Conservation (phyloP, 1,284 basidiomycete species). For the Tilletia indica region DNA sequence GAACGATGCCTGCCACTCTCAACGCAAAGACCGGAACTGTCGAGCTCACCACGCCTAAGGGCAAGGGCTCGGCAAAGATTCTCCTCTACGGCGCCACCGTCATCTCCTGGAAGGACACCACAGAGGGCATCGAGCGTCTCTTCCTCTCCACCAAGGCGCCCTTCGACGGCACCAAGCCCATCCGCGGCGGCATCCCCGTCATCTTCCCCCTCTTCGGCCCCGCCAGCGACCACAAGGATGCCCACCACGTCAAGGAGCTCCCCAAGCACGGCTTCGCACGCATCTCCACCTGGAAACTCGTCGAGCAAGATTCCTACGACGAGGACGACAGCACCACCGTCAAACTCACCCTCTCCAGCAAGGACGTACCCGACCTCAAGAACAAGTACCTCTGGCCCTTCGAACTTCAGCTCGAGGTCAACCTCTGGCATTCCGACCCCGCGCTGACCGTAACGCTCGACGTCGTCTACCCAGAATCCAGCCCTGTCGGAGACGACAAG, state of each 20-base stretch:
- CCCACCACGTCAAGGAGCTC: slow-evolving; percentile 30
- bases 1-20: slow-evolving; percentile 6
- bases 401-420: slow-evolving; percentile 17
- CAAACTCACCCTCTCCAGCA: slow-evolving; percentile 31
- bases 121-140: slow-evolving; percentile 37
- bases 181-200: slow-evolving; percentile 47
- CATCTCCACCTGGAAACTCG: slow-evolving; percentile 34
- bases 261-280: slow-evolving; percentile 45
- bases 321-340: slow-evolving; percentile 32
- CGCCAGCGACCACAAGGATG: slow-evolving; percentile 32
- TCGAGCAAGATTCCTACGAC: slow-evolving; percentile 20
- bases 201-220: slow-evolving; percentile 48
- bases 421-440: slow-evolving; percentile 26
- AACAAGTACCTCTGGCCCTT: slow-evolving; percentile 19
- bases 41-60: slow-evolving; percentile 12
- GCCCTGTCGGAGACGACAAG: slow-evolving; percentile 21
- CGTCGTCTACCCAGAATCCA: slow-evolving; percentile 36
- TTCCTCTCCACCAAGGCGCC: slow-evolving; percentile 39
- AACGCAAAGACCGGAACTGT: slow-evolving; percentile 4
- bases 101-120: slow-evolving; percentile 41
- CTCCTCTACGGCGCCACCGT: slow-evolving; percentile 46
- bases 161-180: slow-evolving; percentile 38
- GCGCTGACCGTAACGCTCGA: slow-evolving; percentile 46
- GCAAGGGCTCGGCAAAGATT: slow-evolving; percentile 29
- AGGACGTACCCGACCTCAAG: slow-evolving; percentile 27